phyloP scores from a whole-genome alignment of 2,329 filamentous ascomycete species.

The Penicillium sp. region DNA sequence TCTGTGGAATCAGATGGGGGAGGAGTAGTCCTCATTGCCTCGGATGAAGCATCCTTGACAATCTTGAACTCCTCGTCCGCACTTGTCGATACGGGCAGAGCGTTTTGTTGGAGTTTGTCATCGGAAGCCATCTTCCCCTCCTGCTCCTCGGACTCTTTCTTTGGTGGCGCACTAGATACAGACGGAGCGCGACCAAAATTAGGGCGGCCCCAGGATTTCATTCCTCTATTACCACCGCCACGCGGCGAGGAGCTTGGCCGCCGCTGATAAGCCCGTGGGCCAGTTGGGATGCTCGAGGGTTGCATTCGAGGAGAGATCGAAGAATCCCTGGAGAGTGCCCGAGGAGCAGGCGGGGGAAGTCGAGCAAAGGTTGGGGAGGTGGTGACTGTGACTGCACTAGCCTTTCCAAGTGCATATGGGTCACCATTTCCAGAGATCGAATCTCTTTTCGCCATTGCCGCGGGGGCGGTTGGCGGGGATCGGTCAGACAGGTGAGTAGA shows the following conservation, averaged over 20 bases:
- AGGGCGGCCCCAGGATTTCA: conserved; percentile 46
- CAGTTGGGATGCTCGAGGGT: conserved; percentile 45
- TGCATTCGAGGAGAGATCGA: conserved; percentile 45
- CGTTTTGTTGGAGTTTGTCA: conserved; percentile 27
- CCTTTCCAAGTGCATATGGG: conserved; percentile 27
- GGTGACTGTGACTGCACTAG: conserved; percentile 23
- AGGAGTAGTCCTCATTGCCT: conserved; percentile 12
- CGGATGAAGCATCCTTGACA: conserved; percentile 7
- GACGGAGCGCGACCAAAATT: conserved; percentile 37
- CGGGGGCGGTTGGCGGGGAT: conserved; percentile 44
- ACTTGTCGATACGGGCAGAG: conserved; percentile 6
- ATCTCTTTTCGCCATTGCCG: conserved; percentile 39
- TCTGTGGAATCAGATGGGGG: conserved; percentile 19
- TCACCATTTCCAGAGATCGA: conserved; percentile 20
- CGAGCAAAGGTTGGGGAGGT: conserved; percentile 35
- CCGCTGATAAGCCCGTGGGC: conserved; percentile 46
- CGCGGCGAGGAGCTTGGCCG: conserved; percentile 36
- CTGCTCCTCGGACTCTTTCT: conserved; percentile 40
- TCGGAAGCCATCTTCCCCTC: conserved; percentile 25
- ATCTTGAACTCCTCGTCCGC: conserved; percentile 8
- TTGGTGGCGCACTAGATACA: conserved; percentile 25
- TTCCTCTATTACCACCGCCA: conserved; percentile 38
- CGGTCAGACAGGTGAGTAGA: conserved; percentile 33
- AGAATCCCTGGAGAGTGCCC: conserved; percentile 36
- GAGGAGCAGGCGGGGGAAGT: conserved; percentile 30